Percentiles rank a stretch among this genome's conserved stretches.
phyloP scores from a whole-genome alignment of 176 grass and related monocot species.

The Zoysia pacifica region DNA sequence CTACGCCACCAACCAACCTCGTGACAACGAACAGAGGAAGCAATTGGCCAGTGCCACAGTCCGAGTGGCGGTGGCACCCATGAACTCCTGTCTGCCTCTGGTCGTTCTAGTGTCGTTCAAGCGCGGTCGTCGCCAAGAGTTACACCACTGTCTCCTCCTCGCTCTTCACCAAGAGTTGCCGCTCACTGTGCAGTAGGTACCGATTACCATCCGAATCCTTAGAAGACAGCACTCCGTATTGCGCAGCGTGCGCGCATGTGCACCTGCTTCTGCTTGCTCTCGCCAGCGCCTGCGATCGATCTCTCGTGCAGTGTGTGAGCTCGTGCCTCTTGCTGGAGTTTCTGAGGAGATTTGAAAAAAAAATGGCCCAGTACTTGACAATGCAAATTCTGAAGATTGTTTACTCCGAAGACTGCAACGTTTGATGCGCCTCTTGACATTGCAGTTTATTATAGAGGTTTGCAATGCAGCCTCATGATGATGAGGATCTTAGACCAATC shows the following conservation, averaged over 20 bases:
- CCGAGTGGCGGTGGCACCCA: slow-evolving; percentile 18
- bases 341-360: neutral
- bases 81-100: slow-evolving; percentile 26
- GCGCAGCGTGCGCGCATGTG: slow-evolving; percentile 22
- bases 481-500: slow-evolving; percentile 5
- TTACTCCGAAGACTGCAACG: neutral
- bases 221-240: neutral
- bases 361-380: neutral
- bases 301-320: neutral
- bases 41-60: neutral
- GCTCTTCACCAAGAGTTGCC: neutral
- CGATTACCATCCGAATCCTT: neutral
- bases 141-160: neutral
- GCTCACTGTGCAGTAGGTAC: neutral
- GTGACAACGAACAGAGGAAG: neutral
- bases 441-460: neutral
- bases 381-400: neutral
- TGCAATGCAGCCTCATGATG: neutral
- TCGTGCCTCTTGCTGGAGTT: neutral
- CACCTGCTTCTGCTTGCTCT: neutral
- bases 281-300: neutral
- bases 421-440: neutral
- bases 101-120: neutral
- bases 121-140: neutral
- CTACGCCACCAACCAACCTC: neutral